These are phyloP conservation scores for Periconia sp. DNA, from an alignment of 2,329 filamentous ascomycete species.

Conservation along the genomic window DNA sequence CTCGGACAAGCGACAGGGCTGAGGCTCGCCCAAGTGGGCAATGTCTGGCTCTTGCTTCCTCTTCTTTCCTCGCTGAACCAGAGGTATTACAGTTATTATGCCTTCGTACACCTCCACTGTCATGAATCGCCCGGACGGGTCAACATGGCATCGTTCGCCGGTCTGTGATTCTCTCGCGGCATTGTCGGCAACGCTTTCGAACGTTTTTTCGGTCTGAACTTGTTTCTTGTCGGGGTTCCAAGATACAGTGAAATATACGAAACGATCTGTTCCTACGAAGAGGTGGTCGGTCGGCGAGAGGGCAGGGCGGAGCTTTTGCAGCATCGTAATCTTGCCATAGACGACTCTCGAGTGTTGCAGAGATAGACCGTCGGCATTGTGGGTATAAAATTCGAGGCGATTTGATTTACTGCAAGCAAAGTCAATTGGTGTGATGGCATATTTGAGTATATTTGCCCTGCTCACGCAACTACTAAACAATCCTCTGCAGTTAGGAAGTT, in stretches of 20 bases:
- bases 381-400: constrained; percentile 79
- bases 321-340: constrained; percentile 84
- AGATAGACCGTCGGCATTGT: constrained; percentile 60
- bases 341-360: constrained; percentile 71
- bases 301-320: constrained; percentile 76
- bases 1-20: constrained; percentile 65
- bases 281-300: constrained; percentile 78
- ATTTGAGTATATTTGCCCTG: neutral
- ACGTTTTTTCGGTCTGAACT: constrained; percentile 60
- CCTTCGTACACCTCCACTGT: constrained; percentile 70
- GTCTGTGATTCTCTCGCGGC: constrained; percentile 74
- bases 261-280: constrained; percentile 87
- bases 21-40: constrained; percentile 63
- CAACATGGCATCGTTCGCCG: constrained; percentile 79
- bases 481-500: constrained; percentile 75
- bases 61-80: constrained; percentile 58
- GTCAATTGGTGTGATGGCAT: constrained; percentile 11
- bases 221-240: constrained; percentile 68
- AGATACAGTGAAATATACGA: constrained; percentile 84
- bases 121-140: constrained; percentile 73
- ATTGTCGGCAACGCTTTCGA: constrained; percentile 62
- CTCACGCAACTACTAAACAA: constrained; percentile 85
- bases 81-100: constrained; percentile 64
- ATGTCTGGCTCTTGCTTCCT: constrained; percentile 51
- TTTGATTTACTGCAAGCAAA: constrained; percentile 67